phyloP scores from a whole-genome alignment of 2,329 filamentous ascomycete genomes.

The Bipolaris oryzae region DNA sequence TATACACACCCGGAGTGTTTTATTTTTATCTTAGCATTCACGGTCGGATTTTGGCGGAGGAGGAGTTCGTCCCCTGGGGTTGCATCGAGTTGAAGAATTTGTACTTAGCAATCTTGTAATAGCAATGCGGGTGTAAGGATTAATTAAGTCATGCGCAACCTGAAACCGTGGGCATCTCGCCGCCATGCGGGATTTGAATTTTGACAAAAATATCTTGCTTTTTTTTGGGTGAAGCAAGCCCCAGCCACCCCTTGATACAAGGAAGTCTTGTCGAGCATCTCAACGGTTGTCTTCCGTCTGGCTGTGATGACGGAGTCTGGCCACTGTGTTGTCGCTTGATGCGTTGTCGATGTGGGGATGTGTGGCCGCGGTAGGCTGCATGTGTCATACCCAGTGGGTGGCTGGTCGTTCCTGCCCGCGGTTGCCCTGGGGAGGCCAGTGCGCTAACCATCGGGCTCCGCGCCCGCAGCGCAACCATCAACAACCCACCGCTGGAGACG shows the following conservation, averaged over 20 bases:
- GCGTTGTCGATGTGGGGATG: slow-evolving; percentile 14
- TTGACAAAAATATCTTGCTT: not conserved
- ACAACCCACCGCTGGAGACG: slow-evolving; percentile 33
- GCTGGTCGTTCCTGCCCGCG: slow-evolving; percentile 11
- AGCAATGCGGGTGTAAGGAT: not conserved
- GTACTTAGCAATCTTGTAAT: not conserved
- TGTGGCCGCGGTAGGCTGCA: slow-evolving; percentile 5
- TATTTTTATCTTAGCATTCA: slow-evolving; percentile 1
- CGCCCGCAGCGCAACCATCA: slow-evolving; percentile 21
- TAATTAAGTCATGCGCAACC: not conserved
- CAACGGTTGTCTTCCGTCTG: not conserved
- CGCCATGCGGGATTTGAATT: not conserved
- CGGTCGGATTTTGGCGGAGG: not conserved
- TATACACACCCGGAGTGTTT: slow-evolving; percentile 26
- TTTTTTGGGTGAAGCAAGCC: not conserved
- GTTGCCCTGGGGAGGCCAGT: slow-evolving; percentile 20
- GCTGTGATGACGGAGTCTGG: not conserved
- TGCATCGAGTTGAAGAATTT: not conserved
- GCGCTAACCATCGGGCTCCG: slow-evolving; percentile 21
- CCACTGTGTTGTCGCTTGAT: slow-evolving; percentile 7
- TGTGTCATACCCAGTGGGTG: slow-evolving; percentile 13
- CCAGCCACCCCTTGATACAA: not conserved
- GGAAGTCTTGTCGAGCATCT: not conserved
- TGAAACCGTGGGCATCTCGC: not conserved
- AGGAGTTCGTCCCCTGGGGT: not conserved